A percentile compares a stretch with the other conserved stretches of the same genome.
Conservation (phyloP, 192 early-diverging fungal species). For the Mortierella antarctica region DNA sequence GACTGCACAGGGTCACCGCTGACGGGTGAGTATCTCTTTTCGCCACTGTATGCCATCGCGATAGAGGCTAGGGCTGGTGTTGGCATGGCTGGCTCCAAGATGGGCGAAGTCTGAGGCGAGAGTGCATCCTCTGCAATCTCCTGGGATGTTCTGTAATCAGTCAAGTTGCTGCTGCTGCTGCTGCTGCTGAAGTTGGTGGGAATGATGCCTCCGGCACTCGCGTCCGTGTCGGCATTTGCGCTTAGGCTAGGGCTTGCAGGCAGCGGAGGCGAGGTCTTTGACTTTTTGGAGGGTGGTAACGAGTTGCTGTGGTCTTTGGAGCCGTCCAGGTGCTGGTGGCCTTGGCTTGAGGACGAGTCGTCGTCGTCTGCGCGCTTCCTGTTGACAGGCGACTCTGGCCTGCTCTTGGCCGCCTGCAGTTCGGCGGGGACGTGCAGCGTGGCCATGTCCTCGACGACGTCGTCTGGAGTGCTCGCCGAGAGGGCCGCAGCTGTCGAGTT, state of each 20-base stretch:
- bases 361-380: slow-evolving; percentile 37
- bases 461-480: too few relatives aligned
- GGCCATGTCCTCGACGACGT: not conserved
- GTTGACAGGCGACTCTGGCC: slow-evolving; percentile 46
- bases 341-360: slow-evolving; percentile 8
- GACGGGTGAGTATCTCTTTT: slow-evolving; percentile 36
- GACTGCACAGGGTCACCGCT: slow-evolving; percentile 13
- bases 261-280: slow-evolving; percentile 38
- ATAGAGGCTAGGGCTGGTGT: too few relatives aligned
- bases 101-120: slow-evolving; percentile 37
- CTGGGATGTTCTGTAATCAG: slow-evolving; percentile 17
- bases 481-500: too few relatives aligned
- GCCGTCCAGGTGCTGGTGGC: slow-evolving; percentile 6
- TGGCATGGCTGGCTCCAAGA: slow-evolving; percentile 25
- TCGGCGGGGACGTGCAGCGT: slow-evolving; percentile 23
- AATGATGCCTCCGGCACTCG: not conserved
- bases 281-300: slow-evolving; percentile 35
- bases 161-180: not conserved
- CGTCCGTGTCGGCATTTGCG: not conserved
- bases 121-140: slow-evolving; percentile 17
- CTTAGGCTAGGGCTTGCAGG: not conserved
- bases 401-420: not conserved
- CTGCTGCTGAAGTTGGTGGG: not conserved
- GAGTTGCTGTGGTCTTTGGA: slow-evolving; percentile 9
- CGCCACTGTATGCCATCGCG: not conserved